Base-by-base conservation (phyloP, 768 basidiomycete species). In the Russula brevipes region DNA sequence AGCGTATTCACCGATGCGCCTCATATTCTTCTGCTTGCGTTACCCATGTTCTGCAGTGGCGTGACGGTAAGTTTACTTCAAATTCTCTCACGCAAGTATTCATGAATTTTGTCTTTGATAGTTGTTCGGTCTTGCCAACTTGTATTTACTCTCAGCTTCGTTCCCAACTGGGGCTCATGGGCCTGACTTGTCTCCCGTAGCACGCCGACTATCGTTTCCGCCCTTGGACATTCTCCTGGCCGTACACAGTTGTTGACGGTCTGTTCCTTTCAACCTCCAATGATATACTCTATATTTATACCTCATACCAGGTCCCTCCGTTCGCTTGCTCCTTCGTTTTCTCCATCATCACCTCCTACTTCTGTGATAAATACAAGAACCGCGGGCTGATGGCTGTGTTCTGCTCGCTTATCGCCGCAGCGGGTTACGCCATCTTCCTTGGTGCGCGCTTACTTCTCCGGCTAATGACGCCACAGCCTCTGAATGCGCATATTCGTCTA, bases 41-140 rank as follows among this genome's bases (percentile, higher is more conserved):
- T 85, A 6, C 71, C 76, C 1, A 77, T 84, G 56, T 86, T 88
- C 73, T 76, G 83, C 66, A 77, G 74, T 62, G 86, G 83, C 24
- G 73, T 76, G n/a, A 72, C 80, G 17, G 82, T 82, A 68, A 66
- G 78, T 74, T 41, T 16, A 10, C 24, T 30, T 36, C 3, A 9
- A 5, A 5, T n/a, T 30, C 16, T 12, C 36, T 38, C n/a, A 45
- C 33, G 2, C 17, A 46, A 38, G 45, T 17, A 19, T 49, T 55
- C 19, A 54, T 54, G 44, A 12, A 17, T 46, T 36, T 16, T n/a
- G 42, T 38, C 7, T 16, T 14, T 9, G 44, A 56, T 10, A 73
- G 47, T 58, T 73, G 16, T 69, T 36, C 35, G 71, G 70, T 8
- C 69, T 73, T 16, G 68, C 72, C 49, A 56, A 67, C 47, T 72